Evolutionary conservation across 2,329 filamentous ascomycete genomes (phyloP), one percentile per base, ranked within the genome.

Genomic region (Periglandula ipomoeae): DNA sequence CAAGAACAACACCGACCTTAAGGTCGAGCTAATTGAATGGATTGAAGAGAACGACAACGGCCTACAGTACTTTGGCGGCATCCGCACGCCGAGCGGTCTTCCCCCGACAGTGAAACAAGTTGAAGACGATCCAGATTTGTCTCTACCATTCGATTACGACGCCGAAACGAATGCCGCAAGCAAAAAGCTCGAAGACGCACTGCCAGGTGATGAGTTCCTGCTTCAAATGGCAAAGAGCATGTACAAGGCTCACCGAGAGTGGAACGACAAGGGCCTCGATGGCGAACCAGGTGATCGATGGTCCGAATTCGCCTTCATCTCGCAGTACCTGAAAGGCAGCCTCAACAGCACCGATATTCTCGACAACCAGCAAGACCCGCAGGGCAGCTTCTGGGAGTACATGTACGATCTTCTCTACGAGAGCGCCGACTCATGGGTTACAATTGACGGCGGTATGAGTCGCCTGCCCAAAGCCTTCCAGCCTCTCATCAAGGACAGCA

Each of bases 261-360:
- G 42, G 50, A 44, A 53, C 50, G 58, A 60, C 19, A 61, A 57
- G 23, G 70, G 70, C 1, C 56, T 69, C 1, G 59, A 57, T 15
- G 69, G 67, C 7, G 56, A 68, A 5, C 77, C 76, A 2, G 73
- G 81, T 17, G 82, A 85, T 58, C 68, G 77, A 46, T 86, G 78
- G 73, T 84, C 80, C 11, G 82, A 85, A 55, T 78, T 79, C 20
- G 76, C 71, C 1, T 86, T 81, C 54, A 65, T 84, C 48, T 72
- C 74, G 17, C 80, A 84, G 58, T 72, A 75, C 27, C 69, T 85
- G 9, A 72, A 74, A 13, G 70, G 70, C 13, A 69, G 65, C 35
- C 64, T 74, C 10, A 79, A 81, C 56, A 72, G 74, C 54, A 79
- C 75, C 1, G 77, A 84, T 53, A 48, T 57, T 6, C 48, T 61